phyloP scores from a whole-genome alignment of 148 eudicot genomes.

The Bassia scoparia region DNA sequence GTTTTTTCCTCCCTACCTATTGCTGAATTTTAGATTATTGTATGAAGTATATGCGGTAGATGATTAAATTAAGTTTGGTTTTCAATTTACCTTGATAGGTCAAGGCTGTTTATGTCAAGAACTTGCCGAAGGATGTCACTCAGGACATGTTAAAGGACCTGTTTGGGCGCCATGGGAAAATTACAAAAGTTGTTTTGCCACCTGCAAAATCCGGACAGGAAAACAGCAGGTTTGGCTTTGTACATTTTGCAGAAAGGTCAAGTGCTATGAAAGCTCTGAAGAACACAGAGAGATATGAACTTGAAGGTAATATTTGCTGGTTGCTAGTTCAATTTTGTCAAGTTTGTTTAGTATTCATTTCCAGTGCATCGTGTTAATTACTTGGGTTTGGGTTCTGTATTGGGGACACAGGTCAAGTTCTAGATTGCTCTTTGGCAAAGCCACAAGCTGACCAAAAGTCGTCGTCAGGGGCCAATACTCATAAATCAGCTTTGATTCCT shows the following conservation, averaged over 20 bases:
- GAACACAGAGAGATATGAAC: conserved; percentile 78
- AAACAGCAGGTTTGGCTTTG: conserved; percentile 88
- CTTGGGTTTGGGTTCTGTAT: not conserved
- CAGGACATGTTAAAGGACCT: conserved; percentile 63
- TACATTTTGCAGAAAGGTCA: conserved; percentile 82
- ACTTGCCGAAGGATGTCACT: conserved; percentile 71
- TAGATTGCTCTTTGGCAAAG: conserved; percentile 94
- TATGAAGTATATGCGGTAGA: not conserved
- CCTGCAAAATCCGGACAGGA: conserved; percentile 94
- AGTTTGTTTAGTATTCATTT: not conserved
- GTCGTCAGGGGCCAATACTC: conserved; percentile 51
- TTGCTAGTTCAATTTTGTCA: not conserved
- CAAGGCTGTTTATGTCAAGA: conserved; percentile 87
- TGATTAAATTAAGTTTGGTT: not conserved
- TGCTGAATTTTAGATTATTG: too few species aligned
- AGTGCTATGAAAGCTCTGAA: conserved; percentile 74
- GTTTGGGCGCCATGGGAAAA: conserved; percentile 81
- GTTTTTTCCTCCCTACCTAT: too few species aligned
- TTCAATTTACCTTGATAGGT: conserved; percentile 60
- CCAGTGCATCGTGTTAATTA: conserved; percentile 2
- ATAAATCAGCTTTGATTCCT: conserved; percentile 60
- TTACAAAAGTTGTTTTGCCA: conserved; percentile 77
- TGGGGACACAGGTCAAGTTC: conserved; percentile 53
- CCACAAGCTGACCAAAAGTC: conserved; percentile 87
- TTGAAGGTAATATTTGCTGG: conserved; percentile 55